A percentile compares a stretch with the other conserved stretches of the same genome.
These are phyloP conservation scores for Trichomonas tenax DNA, from an alignment of 208 protist genomes.

Conservation along the genomic window DNA sequence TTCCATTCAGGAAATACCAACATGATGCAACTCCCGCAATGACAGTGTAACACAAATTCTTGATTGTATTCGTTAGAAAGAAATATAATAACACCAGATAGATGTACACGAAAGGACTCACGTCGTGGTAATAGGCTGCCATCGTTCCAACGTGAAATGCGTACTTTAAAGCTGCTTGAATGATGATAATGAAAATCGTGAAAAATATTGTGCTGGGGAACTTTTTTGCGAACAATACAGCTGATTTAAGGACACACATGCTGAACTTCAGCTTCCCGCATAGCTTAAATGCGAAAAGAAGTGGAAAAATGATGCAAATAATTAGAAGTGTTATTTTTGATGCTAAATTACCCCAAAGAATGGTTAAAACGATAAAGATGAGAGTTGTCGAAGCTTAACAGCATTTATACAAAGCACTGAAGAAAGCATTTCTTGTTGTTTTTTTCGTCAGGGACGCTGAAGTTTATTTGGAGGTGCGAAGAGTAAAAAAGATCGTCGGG, in stretches of 20 bases:
- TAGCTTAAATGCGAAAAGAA: not conserved
- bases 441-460: too few species aligned
- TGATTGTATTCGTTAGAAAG: not conserved
- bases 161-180: not conserved
- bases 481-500: too few species aligned
- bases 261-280: not conserved
- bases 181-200: not conserved
- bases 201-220: not conserved
- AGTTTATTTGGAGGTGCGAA: too few species aligned
- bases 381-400: too few species aligned
- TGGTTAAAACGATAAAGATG: not conserved
- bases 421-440: too few species aligned
- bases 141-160: not conserved
- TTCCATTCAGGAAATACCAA: constrained; percentile 4
- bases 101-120: not conserved
- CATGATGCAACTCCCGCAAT: not conserved
- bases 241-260: not conserved
- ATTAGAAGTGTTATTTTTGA: not conserved
- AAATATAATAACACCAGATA: not conserved
- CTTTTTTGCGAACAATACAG: not conserved
- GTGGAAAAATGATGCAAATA: not conserved
- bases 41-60: not conserved
- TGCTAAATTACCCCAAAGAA: not conserved
- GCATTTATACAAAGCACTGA: too few species aligned
- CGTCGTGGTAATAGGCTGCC: not conserved